A percentile compares a stretch with the other conserved stretches of the same genome.
phyloP scores from a whole-genome alignment of 1,284 basidiomycete genomes.

The Mycena citricolor region DNA sequence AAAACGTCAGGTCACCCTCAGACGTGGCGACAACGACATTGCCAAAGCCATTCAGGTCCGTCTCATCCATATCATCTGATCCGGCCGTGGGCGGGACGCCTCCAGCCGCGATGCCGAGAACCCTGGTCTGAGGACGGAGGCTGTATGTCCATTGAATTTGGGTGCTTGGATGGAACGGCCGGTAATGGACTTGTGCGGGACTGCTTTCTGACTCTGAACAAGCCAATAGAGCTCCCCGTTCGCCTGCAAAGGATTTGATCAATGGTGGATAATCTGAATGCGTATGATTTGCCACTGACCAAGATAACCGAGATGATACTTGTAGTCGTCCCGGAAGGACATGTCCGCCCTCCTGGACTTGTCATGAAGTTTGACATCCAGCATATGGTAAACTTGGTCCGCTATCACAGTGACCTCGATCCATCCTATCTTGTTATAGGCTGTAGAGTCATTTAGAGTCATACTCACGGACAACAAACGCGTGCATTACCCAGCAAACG shows the following conservation, averaged over 20 bases:
- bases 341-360: constrained; percentile 77
- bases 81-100: constrained; percentile 50
- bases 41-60: constrained; percentile 70
- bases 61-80: constrained; percentile 32
- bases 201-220: constrained; percentile 68
- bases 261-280: constrained; percentile 11
- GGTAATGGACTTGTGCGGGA: constrained; percentile 75
- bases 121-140: constrained; percentile 61
- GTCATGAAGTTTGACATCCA: constrained; percentile 96
- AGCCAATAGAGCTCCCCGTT: constrained; percentile 83
- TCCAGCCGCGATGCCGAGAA: constrained; percentile 80
- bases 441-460: constrained; percentile 49
- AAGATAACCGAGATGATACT: constrained; percentile 82
- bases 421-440: constrained; percentile 91
- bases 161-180: constrained; percentile 78
- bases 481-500: constrained; percentile 78
- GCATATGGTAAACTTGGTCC: constrained; percentile 81
- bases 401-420: constrained; percentile 87
- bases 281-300: constrained; percentile 46
- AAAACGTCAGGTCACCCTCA: constrained; percentile 86
- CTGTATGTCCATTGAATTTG: constrained; percentile 79
- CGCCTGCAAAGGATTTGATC: constrained; percentile 48
- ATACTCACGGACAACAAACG: constrained; percentile 2
- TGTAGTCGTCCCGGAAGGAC: constrained; percentile 87
- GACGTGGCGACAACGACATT: constrained; percentile 87